Percentiles rank a stretch among this genome's conserved stretches.
These are phyloP conservation scores for Eucalyptus cloeziana DNA, from an alignment of 345 rosid genomes.

Conservation along the genomic window DNA sequence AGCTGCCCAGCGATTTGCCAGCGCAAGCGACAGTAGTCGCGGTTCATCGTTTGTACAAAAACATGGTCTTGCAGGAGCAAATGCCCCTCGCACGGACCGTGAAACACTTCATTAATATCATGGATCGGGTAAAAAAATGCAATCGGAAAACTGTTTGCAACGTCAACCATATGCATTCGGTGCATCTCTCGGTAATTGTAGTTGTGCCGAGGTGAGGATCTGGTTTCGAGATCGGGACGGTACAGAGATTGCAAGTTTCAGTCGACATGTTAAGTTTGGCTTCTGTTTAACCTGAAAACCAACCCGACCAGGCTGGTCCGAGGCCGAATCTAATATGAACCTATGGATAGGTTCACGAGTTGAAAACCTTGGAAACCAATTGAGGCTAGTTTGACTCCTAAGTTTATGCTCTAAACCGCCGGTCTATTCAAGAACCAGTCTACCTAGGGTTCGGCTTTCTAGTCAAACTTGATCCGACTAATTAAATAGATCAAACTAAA, in stretches of 20 bases:
- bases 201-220: background rate
- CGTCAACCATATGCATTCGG: background rate
- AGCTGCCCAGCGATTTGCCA: background rate
- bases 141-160: too few relatives aligned
- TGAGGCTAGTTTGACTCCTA: background rate
- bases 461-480: background rate
- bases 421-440: background rate
- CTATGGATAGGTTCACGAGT: background rate
- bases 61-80: background rate
- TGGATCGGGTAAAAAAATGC: too few relatives aligned
- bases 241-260: background rate
- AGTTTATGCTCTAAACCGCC: background rate
- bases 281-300: background rate
- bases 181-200: background rate
- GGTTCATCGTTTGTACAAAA: background rate
- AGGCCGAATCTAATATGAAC: background rate
- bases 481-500: background rate
- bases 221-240: background rate
- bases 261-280: background rate
- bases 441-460: background rate
- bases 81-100: too few relatives aligned
- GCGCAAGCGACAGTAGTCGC: background rate
- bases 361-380: background rate
- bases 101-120: too few relatives aligned
- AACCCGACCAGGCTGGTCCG: background rate